These are phyloP conservation scores for Tetradesmus lagerheimii DNA, from an alignment of 139 green algal genomes.

Conservation along the genomic window DNA sequence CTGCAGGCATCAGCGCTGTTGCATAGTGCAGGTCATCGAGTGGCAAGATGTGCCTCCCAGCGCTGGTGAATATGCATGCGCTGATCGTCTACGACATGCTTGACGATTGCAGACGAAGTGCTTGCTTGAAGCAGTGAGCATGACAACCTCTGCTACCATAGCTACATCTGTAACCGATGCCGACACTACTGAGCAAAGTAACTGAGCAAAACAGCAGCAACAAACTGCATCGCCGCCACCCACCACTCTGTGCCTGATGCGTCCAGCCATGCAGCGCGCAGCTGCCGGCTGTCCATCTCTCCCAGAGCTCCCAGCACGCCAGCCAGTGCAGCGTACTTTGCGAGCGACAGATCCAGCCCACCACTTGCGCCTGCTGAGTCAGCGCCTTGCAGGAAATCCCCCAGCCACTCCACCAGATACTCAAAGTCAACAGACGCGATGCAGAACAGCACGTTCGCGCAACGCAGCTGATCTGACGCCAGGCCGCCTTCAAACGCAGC, in stretches of 20 bases:
- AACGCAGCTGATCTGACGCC: not conserved
- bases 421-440: constrained; percentile 32
- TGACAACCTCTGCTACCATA: not conserved
- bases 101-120: too few species aligned
- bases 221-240: not conserved
- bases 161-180: not conserved
- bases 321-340: constrained; percentile 30
- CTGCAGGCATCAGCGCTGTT: not conserved
- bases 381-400: constrained; percentile 5
- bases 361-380: not conserved
- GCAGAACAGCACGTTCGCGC: constrained; percentile 44
- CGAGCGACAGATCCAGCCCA: constrained; percentile 15
- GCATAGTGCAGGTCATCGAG: not conserved
- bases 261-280: constrained; percentile 42
- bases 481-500: constrained; percentile 33
- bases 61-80: too few species aligned
- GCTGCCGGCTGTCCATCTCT: constrained; percentile 36
- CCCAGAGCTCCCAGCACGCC: constrained; percentile 15
- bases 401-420: constrained; percentile 41
- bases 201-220: not conserved
- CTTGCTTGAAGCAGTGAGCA: too few species aligned
- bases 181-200: not conserved
- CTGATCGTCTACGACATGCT: too few species aligned
- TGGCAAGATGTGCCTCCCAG: too few species aligned
- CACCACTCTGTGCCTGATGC: constrained; percentile 16